Base-by-base conservation (phyloP, 768 basidiomycete genomes). In the Auriculariales sp. region DNA sequence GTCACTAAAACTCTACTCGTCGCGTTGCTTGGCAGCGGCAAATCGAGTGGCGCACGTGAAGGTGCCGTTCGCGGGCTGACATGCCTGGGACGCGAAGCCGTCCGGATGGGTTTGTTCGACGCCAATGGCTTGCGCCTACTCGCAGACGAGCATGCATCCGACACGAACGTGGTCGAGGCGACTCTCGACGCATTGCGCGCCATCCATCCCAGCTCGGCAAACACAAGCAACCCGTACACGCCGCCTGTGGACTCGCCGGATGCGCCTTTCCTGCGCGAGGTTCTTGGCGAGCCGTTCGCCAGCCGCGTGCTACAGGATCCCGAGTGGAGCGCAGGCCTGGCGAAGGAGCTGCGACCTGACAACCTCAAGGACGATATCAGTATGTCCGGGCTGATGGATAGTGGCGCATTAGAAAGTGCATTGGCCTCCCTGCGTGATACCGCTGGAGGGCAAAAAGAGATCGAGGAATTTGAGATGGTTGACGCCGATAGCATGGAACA, bases 1-100 rank as follows among this genome's bases (percentile, higher is more conserved):
- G 83, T 97, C 45, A 88, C 92, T 72, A 95, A 95, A 62, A 95
- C 94, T 0, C 78, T 98, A 3, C 72, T 95, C 3, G 73, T 92
- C 10, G 90, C 92, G 0, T 77, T 98, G 2, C 73, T 90, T 34
- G 77, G 74, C 3, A 67, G 77, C 6, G 79, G 73, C 10, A 85
- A 85, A 62, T 78, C 78, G 52, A 72, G 77, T 17, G 90, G 89
- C 4, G 86, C 88, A 5, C 73, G 91, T 49, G 87, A 93, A 64
- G 91, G 94, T 35, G 88, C 93, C 0, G 79, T 97, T 30, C 78
- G 91, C 2, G 90, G 90, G 15, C 71, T 95, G 28, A 73, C 86
- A 22, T 84, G 83, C 14, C 80, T 93, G 2, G 89, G 89, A 0
- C 81, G 86, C 57, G 86, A 89, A 54, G 88, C 88, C 9, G 77